phyloP scores from a whole-genome alignment of 768 basidiomycete species.

The Agaricus sinodeliciosus region DNA sequence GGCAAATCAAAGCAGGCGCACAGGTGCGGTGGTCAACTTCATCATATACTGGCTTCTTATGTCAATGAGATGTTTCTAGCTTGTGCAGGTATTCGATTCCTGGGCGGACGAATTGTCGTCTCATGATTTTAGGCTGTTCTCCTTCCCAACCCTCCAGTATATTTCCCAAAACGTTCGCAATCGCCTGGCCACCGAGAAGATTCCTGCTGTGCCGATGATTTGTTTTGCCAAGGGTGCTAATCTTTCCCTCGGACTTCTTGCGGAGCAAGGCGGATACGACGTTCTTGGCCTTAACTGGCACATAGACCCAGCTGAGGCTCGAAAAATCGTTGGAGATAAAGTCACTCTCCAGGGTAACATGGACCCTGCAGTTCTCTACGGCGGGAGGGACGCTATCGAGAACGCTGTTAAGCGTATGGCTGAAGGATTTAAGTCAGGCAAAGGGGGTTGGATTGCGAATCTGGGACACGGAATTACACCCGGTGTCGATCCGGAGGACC shows the following conservation, averaged over 20 bases:
- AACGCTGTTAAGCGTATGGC: conserved; percentile 77
- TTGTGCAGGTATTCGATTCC: conserved; percentile 96
- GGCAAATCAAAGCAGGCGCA: conserved; percentile 91
- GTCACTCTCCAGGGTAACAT: conserved; percentile 88
- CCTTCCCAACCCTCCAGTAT: conserved; percentile 69
- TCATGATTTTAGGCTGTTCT: conserved; percentile 78
- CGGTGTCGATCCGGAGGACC: conserved; percentile 88
- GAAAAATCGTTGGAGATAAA: conserved; percentile 49
- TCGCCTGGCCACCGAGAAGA: conserved; percentile 43
- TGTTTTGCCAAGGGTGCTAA: conserved; percentile 96
- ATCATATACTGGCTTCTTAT: not conserved
- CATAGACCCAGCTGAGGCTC: conserved; percentile 69
- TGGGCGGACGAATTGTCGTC: conserved; percentile 92
- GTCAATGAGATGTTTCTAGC: conserved; percentile 33
- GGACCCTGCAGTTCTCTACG: conserved; percentile 85
- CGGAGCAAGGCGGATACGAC: conserved; percentile 70
- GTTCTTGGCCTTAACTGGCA: conserved; percentile 91
- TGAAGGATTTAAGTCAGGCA: conserved; percentile 59
- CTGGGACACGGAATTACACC: conserved; percentile 97
- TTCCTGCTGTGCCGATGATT: conserved; percentile 71
- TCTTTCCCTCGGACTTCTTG: conserved; percentile 52
- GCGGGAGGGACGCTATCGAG: conserved; percentile 83
- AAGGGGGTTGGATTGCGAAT: conserved; percentile 92
- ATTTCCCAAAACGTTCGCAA: conserved; percentile 66
- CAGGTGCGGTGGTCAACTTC: conserved; percentile 49